Evolutionary conservation across 2,329 filamentous ascomycete species (phyloP).

Genomic region (Paecilomyces sp.): DNA sequence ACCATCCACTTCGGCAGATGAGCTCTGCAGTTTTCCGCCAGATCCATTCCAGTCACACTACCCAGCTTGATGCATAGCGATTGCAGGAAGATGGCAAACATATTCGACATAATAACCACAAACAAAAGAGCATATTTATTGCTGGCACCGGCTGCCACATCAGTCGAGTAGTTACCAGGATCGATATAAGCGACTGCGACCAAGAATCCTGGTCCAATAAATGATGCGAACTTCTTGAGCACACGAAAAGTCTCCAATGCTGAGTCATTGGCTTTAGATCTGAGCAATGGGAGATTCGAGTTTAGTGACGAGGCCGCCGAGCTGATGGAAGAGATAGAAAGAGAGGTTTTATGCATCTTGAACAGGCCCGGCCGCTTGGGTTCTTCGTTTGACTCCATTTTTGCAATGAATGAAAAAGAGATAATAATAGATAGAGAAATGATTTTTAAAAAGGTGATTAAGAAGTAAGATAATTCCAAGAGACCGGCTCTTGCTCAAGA

Average conservation of each 20-base stretch:
- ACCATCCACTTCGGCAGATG: constrained; percentile 62
- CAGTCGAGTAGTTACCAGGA: constrained; percentile 44
- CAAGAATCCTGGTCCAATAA: constrained; percentile 42
- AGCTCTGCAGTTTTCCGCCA: constrained; percentile 59
- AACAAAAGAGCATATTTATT: constrained; percentile 40
- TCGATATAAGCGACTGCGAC: constrained; percentile 45
- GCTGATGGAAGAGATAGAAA: neutral
- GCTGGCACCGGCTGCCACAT: constrained; percentile 39
- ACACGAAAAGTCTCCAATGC: neutral
- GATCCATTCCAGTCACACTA: constrained; percentile 60
- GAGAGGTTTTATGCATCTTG: neutral
- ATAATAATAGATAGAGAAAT: too few relatives aligned
- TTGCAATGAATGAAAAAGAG: neutral
- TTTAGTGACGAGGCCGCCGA: neutral
- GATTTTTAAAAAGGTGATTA: neutral
- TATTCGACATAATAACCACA: constrained; percentile 41
- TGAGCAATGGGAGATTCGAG: neutral
- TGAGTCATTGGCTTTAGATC: neutral
- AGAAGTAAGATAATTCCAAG: neutral
- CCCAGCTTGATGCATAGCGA: constrained; percentile 54
- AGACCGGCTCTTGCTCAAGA: neutral
- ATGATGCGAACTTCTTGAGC: constrained; percentile 34
- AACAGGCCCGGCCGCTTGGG: neutral
- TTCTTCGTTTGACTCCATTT: neutral
- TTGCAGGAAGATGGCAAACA: constrained; percentile 43